Evolutionary conservation across 495 filamentous ascomycete species (phyloP).

Genomic region (Mytilinidion resinicola): DNA sequence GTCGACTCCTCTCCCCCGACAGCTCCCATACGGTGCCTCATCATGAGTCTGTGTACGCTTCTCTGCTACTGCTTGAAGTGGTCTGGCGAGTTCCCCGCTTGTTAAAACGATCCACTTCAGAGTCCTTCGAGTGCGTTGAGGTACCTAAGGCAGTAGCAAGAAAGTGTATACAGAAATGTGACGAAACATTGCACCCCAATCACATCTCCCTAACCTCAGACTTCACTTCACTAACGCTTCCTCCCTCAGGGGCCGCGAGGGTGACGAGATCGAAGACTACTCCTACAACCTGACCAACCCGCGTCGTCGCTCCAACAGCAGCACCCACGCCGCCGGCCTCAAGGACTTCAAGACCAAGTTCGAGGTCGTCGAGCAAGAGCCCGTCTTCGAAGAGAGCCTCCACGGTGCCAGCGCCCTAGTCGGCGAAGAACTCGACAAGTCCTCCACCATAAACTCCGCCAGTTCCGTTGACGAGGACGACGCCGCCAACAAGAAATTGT

Average conservation of each 20-base stretch:
- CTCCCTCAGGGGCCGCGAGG: slow-evolving; percentile 64
- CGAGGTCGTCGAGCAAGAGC: slow-evolving; percentile 74
- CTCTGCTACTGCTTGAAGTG: no score
- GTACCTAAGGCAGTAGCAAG: no score
- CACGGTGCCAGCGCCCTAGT: slow-evolving; percentile 44
- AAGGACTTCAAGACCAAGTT: slow-evolving; percentile 82
- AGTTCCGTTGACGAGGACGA: slow-evolving; percentile 35
- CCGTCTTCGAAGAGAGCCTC: slow-evolving; percentile 79
- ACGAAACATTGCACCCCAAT: not conserved
- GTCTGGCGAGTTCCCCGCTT: no score
- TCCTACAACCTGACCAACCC: slow-evolving; percentile 75
- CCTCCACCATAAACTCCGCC: slow-evolving; percentile 22
- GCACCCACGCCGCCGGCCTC: slow-evolving; percentile 54
- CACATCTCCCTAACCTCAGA: slow-evolving; percentile 7
- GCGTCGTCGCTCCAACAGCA: slow-evolving; percentile 89
- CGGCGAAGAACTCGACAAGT: slow-evolving; percentile 35
- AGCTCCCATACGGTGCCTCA: no score
- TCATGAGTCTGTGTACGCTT: no score
- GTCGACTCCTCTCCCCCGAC: not conserved
- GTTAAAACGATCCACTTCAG: no score
- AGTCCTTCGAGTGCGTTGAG: not conserved
- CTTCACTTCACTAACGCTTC: slow-evolving; percentile 6
- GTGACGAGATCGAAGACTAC: slow-evolving; percentile 67
- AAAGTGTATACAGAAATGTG: not conserved
- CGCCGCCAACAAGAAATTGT: slow-evolving; percentile 28